Conservation (phyloP, 2,329 filamentous ascomycete genomes). For the Macrophomina phaseolina region DNA sequence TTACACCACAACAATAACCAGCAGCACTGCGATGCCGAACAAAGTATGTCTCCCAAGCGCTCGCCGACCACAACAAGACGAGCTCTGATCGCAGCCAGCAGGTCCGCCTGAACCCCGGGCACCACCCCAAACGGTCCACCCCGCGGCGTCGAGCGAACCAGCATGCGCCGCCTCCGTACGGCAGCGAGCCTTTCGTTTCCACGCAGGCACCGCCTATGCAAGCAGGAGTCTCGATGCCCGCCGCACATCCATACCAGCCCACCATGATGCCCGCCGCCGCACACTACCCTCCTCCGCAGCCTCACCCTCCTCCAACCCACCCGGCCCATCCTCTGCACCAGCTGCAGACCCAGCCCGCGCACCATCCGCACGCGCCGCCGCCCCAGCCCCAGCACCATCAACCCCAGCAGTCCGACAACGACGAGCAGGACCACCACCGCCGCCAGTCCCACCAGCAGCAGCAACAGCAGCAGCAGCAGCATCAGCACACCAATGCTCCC, state of each 20-base stretch:
- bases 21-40: slow-evolving; percentile 21
- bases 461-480: slow-evolving; percentile 20
- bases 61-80: background rate
- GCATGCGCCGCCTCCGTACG: slow-evolving; percentile 24
- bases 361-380: slow-evolving; percentile 20
- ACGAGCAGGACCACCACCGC: slow-evolving; percentile 23
- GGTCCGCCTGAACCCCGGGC: slow-evolving; percentile 26
- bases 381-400: slow-evolving; percentile 3
- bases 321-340: slow-evolving; percentile 20
- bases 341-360: slow-evolving; percentile 15
- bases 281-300: slow-evolving; percentile 20
- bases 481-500: slow-evolving; percentile 26
- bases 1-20: slow-evolving; percentile 9
- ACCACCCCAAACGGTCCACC: slow-evolving; percentile 25
- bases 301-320: slow-evolving; percentile 19
- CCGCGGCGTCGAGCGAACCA: slow-evolving; percentile 25
- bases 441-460: slow-evolving; percentile 5
- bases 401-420: slow-evolving; percentile 6
- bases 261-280: slow-evolving; percentile 26
- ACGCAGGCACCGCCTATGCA: slow-evolving; percentile 25
- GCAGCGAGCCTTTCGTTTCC: slow-evolving; percentile 27
- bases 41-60: slow-evolving; percentile 7
- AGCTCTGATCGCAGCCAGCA: slow-evolving; percentile 21
- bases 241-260: slow-evolving; percentile 26
- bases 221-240: slow-evolving; percentile 25